A percentile compares a stretch with the other conserved stretches of the same genome.
These are phyloP conservation scores for Suillus luteus DNA, from an alignment of 768 basidiomycete genomes.

Conservation along the genomic window DNA sequence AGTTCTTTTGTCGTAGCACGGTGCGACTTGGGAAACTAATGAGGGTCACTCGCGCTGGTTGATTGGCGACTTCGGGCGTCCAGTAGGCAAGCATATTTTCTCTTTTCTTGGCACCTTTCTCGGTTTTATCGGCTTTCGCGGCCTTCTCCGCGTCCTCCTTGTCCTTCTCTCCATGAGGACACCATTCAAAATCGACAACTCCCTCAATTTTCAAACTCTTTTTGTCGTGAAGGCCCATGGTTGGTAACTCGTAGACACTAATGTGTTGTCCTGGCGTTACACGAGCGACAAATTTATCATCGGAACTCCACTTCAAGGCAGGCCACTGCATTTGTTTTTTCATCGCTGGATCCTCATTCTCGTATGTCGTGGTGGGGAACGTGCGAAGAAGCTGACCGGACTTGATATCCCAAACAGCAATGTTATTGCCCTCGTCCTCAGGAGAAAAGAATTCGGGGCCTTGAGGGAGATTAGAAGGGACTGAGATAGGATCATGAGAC, in stretches of 20 bases:
- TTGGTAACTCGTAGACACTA: slow-evolving; percentile 93
- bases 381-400: slow-evolving; percentile 90
- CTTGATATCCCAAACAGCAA: slow-evolving; percentile 99
- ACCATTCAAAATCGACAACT: slow-evolving; percentile 98
- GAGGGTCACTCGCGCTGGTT: slow-evolving; percentile 95
- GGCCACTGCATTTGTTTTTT: slow-evolving; percentile 96
- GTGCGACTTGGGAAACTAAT: slow-evolving; percentile 84
- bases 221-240: slow-evolving; percentile 92
- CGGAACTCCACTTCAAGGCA: slow-evolving; percentile 93
- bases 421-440: slow-evolving; percentile 94
- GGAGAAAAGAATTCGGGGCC: slow-evolving; percentile 86
- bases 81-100: slow-evolving; percentile 97
- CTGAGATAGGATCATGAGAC: slow-evolving; percentile 91
- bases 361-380: slow-evolving; percentile 68
- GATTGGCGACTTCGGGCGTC: slow-evolving; percentile 95
- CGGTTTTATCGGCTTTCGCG: slow-evolving; percentile 39
- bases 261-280: slow-evolving; percentile 91
- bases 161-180: slow-evolving; percentile 89
- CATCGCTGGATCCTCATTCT: slow-evolving; percentile 54
- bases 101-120: slow-evolving; percentile 62
- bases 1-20: slow-evolving; percentile 89
- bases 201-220: slow-evolving; percentile 98
- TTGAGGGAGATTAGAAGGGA: slow-evolving; percentile 77
- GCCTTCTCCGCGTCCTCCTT: slow-evolving; percentile 62
- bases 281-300: slow-evolving; percentile 93